These are phyloP conservation scores for Alternaria brassicae DNA, from an alignment of 2,329 filamentous ascomycete genomes.

Conservation along the genomic window DNA sequence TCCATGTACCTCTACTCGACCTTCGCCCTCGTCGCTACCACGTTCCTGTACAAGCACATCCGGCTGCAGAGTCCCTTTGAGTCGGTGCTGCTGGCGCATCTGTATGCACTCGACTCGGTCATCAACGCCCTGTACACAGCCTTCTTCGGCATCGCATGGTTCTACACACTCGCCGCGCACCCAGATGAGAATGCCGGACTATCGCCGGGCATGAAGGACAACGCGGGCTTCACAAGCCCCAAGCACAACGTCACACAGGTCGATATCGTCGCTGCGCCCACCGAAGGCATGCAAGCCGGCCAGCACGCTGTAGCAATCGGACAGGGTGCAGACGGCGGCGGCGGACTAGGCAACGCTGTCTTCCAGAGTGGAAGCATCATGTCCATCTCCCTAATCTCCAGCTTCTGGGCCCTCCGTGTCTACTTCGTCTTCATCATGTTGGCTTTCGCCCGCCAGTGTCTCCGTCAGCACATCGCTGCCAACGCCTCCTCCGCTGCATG, in stretches of 20 bases:
- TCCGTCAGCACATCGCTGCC: conserved; percentile 70
- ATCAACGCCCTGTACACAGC: conserved; percentile 84
- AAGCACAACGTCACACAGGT: conserved; percentile 67
- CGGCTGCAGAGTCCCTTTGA: conserved; percentile 79
- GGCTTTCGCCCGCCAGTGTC: conserved; percentile 77
- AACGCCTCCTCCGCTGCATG: conserved; percentile 55
- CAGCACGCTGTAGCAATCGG: conserved; percentile 62
- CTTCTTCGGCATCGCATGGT: conserved; percentile 85
- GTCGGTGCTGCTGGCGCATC: conserved; percentile 80
- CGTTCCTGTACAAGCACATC: conserved; percentile 79
- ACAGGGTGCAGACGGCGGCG: conserved; percentile 47
- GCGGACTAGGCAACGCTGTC: conserved; percentile 68
- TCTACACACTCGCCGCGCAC: conserved; percentile 72
- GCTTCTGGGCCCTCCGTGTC: conserved; percentile 75
- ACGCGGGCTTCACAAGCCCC: conserved; percentile 70
- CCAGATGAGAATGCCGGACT: conserved; percentile 51
- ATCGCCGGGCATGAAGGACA: conserved; percentile 66
- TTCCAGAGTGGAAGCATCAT: conserved; percentile 72
- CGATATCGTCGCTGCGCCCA: conserved; percentile 60
- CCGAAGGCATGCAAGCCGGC: conserved; percentile 54
- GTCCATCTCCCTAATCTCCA: conserved; percentile 77
- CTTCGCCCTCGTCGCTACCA: conserved; percentile 70
- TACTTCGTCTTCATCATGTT: conserved; percentile 88
- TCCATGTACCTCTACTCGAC: conserved; percentile 93
- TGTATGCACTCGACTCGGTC: conserved; percentile 82